Evolutionary conservation across 306 rosid species (phyloP).

Genomic region (Lathyrus sativus): DNA sequence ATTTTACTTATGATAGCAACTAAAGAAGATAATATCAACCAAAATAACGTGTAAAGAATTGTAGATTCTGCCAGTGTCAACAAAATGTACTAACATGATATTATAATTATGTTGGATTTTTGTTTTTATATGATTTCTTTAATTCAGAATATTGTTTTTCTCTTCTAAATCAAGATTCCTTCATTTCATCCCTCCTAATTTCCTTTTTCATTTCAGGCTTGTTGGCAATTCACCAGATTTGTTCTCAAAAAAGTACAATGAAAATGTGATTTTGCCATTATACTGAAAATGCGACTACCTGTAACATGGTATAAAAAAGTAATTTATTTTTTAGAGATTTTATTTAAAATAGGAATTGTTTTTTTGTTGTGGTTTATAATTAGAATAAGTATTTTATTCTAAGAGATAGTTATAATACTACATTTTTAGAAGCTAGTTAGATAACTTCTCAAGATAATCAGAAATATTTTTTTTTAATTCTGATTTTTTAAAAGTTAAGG

Average conservation of each 20-base stretch:
- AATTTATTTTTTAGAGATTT: neutral
- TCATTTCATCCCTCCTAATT: conserved; percentile 15
- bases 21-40: conserved; percentile 43
- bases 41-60: conserved; percentile 36
- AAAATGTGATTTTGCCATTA: conserved; percentile 11
- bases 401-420: neutral
- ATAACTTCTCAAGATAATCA: neutral
- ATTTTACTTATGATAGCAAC: conserved; percentile 46
- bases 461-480: neutral
- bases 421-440: neutral
- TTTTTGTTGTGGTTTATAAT: neutral
- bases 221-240: conserved; percentile 19
- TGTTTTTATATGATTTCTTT: conserved; percentile 37
- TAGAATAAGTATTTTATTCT: neutral
- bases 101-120: conserved; percentile 39
- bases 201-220: conserved; percentile 29
- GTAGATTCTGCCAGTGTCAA: conserved; percentile 44
- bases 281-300: too few relatives aligned
- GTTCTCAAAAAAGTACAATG: conserved; percentile 16
- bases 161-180: conserved; percentile 39
- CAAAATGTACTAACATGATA: conserved; percentile 45
- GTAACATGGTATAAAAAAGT: too few relatives aligned
- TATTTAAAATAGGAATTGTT: neutral
- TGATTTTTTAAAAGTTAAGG: neutral
- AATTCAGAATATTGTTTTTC: conserved; percentile 31